Conservation (phyloP, 2,329 filamentous ascomycete species). For the Cordyceps javanica region DNA sequence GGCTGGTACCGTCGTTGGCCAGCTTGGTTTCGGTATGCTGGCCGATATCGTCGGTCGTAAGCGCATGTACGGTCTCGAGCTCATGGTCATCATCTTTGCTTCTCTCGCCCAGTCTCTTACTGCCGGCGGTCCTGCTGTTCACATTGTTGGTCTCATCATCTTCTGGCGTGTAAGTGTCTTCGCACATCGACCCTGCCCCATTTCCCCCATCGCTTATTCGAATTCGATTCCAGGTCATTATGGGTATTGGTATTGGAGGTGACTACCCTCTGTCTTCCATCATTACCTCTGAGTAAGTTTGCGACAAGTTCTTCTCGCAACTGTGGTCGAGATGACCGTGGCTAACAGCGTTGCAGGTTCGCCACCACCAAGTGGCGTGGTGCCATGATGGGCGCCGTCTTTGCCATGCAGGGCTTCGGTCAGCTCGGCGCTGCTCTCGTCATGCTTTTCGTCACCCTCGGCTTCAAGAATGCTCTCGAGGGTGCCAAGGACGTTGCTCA, state of each 20-base stretch:
- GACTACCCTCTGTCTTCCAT: constrained; percentile 79
- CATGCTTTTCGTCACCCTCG: constrained; percentile 66
- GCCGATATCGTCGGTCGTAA: constrained; percentile 75
- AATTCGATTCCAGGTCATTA: constrained; percentile 46
- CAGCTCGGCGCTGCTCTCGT: constrained; percentile 71
- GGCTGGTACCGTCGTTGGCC: constrained; percentile 75
- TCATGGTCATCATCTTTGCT: constrained; percentile 74
- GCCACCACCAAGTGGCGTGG: constrained; percentile 80
- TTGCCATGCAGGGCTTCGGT: constrained; percentile 81
- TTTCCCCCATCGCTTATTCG: background rate
- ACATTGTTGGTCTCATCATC: constrained; percentile 61
- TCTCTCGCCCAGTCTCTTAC: constrained; percentile 67
- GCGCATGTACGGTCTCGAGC: constrained; percentile 65
- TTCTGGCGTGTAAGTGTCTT: constrained; percentile 56
- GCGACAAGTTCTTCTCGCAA: background rate
- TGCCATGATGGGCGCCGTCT: constrained; percentile 82
- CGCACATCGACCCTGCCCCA: background rate
- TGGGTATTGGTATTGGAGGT: constrained; percentile 42
- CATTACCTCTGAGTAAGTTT: constrained; percentile 68
- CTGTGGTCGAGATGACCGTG: background rate
- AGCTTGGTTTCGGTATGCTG: constrained; percentile 71
- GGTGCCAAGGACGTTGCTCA: constrained; percentile 42
- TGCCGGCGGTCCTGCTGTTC: constrained; percentile 55
- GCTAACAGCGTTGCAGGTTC: constrained; percentile 32
- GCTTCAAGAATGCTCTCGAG: constrained; percentile 60